Evolutionary conservation across 495 filamentous ascomycete genomes (phyloP).

Genomic region (Ascodesmis nigricans): DNA sequence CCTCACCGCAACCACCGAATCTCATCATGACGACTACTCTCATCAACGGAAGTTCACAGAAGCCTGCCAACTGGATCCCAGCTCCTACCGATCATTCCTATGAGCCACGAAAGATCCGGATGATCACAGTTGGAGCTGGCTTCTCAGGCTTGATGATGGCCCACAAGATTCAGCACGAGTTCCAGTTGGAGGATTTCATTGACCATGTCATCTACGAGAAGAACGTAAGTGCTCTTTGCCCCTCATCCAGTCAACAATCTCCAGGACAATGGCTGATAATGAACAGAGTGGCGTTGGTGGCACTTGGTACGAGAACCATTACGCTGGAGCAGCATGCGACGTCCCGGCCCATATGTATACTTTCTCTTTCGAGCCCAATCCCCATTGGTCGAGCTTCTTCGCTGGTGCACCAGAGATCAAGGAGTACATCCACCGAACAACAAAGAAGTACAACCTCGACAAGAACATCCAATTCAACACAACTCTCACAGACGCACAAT

Average conservation of each 20-base stretch:
- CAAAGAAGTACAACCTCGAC: constrained; percentile 21
- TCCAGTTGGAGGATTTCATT: constrained; percentile 8
- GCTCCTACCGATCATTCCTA: constrained; percentile 8
- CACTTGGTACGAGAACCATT: constrained; percentile 38
- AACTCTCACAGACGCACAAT: constrained; percentile 15
- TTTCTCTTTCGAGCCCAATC: constrained; percentile 22
- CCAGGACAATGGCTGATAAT: background rate
- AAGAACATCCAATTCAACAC: constrained; percentile 18
- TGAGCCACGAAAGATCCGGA: constrained; percentile 10
- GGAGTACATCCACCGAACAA: constrained; percentile 18
- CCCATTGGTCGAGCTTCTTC: constrained; percentile 20
- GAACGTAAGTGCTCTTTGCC: constrained; percentile 26
- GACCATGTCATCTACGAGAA: constrained; percentile 56
- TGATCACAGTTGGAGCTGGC: constrained; percentile 16
- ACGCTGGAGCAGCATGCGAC: constrained; percentile 19
- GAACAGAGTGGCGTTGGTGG: constrained; percentile 33
- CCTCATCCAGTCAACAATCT: background rate
- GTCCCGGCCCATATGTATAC: constrained; percentile 18
- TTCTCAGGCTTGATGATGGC: constrained; percentile 16
- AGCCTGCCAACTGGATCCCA: constrained; percentile 7
- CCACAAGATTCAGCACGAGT: constrained; percentile 13
- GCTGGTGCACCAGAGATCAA: constrained; percentile 15
- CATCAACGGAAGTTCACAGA: no score
- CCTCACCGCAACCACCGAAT: no score
- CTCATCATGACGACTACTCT: no score